phyloP scores from a whole-genome alignment of 2,329 filamentous ascomycete genomes.

The Aspergillus thermomutatus region DNA sequence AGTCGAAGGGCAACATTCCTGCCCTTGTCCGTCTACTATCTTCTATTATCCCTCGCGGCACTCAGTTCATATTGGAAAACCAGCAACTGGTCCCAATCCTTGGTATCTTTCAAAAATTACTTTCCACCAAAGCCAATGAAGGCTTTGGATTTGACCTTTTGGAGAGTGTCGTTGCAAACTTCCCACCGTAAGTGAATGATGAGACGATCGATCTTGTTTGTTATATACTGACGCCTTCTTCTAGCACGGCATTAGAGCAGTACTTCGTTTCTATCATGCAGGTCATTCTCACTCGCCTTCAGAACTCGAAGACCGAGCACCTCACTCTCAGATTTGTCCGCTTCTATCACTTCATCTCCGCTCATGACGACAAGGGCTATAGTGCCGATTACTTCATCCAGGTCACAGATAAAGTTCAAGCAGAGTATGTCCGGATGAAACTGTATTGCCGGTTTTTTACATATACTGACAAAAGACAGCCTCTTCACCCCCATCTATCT shows the following conservation, averaged over 20 bases:
- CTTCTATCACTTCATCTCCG: constrained; percentile 90
- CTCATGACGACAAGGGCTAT: constrained; percentile 73
- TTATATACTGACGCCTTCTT: constrained; percentile 1
- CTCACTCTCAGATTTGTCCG: constrained; percentile 85
- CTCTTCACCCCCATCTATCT: constrained; percentile 85
- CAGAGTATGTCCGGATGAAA: constrained; percentile 46
- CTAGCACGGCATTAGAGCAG: constrained; percentile 61
- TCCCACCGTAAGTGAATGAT: constrained; percentile 61
- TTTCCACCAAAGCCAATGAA: constrained; percentile 79
- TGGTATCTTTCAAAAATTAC: constrained; percentile 92
- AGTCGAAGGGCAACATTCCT: constrained; percentile 87
- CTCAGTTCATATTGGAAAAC: constrained; percentile 67
- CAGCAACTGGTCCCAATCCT: constrained; percentile 84
- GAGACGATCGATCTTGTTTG: not conserved
- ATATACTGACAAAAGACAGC: constrained; percentile 28
- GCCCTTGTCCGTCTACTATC: constrained; percentile 81
- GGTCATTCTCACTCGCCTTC: constrained; percentile 71
- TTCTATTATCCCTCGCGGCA: constrained; percentile 76
- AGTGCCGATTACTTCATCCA: constrained; percentile 90
- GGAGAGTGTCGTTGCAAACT: constrained; percentile 70
- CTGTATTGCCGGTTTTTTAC: not conserved
- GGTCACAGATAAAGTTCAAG: constrained; percentile 77
- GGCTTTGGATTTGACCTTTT: constrained; percentile 84
- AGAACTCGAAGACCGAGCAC: constrained; percentile 73
- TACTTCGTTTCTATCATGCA: constrained; percentile 79